phyloP scores from a whole-genome alignment of 208 protist genomes.

The Wallacemonas rigidus region DNA sequence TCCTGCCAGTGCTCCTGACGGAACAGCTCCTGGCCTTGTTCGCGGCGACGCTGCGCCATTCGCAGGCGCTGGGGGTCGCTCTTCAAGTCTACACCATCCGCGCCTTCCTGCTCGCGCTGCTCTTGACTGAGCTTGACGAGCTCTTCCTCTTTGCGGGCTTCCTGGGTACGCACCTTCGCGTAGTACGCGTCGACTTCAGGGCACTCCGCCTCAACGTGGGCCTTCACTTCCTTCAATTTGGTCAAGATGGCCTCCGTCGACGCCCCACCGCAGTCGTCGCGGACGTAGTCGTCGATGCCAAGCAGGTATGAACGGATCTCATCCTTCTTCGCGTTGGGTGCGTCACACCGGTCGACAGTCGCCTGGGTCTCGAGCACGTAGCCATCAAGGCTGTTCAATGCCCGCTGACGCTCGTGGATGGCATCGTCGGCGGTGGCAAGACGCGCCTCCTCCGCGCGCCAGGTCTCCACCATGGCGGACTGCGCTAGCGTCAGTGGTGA shows the following conservation, averaged over 20 bases:
- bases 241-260: slow-evolving; percentile 10
- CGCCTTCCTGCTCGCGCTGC: slow-evolving; percentile 47
- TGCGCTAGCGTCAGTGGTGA: slow-evolving; percentile 29
- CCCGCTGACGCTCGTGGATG: slow-evolving; percentile 50
- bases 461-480: slow-evolving; percentile 29
- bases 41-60: slow-evolving; percentile 61
- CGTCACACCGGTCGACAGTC: slow-evolving; percentile 35
- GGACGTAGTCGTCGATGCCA: slow-evolving; percentile 43
- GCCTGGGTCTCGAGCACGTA: slow-evolving; percentile 59
- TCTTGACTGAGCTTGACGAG: slow-evolving; percentile 49
- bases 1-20: slow-evolving; percentile 71
- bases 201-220: slow-evolving; percentile 35
- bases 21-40: slow-evolving; percentile 75
- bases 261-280: slow-evolving; percentile 20
- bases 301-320: slow-evolving; percentile 30
- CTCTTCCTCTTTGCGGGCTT: slow-evolving; percentile 50
- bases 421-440: slow-evolving; percentile 38
- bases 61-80: slow-evolving; percentile 78
- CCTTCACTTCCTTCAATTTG: slow-evolving; percentile 32
- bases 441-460: slow-evolving; percentile 37
- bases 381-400: slow-evolving; percentile 64
- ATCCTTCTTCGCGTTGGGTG: slow-evolving; percentile 24
- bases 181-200: slow-evolving; percentile 45
- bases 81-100: slow-evolving; percentile 45
- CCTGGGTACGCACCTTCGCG: slow-evolving; percentile 29